These are phyloP conservation scores for Talaromyces trachyspermus DNA, from an alignment of 495 filamentous ascomycete species.

Conservation along the genomic window DNA sequence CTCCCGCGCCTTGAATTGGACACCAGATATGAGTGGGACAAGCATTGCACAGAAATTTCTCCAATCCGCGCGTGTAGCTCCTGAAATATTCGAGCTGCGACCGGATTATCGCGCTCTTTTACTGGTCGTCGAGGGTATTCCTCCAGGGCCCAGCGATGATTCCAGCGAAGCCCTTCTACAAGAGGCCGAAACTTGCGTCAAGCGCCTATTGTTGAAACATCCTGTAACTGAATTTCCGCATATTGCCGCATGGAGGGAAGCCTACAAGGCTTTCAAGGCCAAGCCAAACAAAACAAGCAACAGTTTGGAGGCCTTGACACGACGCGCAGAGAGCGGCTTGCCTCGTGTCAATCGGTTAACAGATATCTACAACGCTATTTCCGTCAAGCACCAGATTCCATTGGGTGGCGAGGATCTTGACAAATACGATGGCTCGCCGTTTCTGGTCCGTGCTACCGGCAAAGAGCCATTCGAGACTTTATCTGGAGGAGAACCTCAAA, in stretches of 20 bases:
- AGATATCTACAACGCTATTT: slow-evolving; percentile 30
- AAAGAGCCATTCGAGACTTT: slow-evolving; percentile 19
- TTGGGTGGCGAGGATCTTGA: slow-evolving; percentile 27
- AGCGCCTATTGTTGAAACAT: slow-evolving; percentile 2
- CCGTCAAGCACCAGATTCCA: slow-evolving; percentile 28
- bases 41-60: slow-evolving; percentile 9
- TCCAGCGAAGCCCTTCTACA: slow-evolving; percentile 11
- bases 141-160: slow-evolving; percentile 14
- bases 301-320: slow-evolving; percentile 24
- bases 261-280: slow-evolving; percentile 19
- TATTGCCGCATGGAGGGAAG: slow-evolving; percentile 19
- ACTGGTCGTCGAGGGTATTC: slow-evolving; percentile 17
- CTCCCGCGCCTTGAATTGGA: too few species aligned
- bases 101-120: slow-evolving; percentile 19
- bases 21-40: slow-evolving; percentile 2
- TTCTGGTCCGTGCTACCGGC: slow-evolving; percentile 22
- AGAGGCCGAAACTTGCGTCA: slow-evolving; percentile 12
- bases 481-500: slow-evolving; percentile 15
- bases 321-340: slow-evolving; percentile 21
- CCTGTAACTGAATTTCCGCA: slow-evolving; percentile 16
- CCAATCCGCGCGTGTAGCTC: slow-evolving; percentile 10
- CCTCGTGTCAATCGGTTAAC: slow-evolving; percentile 27
- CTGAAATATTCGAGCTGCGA: slow-evolving; percentile 16
- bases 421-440: slow-evolving; percentile 24
- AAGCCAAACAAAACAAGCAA: slow-evolving; percentile 20